Conservation (phyloP, 495 filamentous ascomycete species). For the Penicillium lividum region DNA sequence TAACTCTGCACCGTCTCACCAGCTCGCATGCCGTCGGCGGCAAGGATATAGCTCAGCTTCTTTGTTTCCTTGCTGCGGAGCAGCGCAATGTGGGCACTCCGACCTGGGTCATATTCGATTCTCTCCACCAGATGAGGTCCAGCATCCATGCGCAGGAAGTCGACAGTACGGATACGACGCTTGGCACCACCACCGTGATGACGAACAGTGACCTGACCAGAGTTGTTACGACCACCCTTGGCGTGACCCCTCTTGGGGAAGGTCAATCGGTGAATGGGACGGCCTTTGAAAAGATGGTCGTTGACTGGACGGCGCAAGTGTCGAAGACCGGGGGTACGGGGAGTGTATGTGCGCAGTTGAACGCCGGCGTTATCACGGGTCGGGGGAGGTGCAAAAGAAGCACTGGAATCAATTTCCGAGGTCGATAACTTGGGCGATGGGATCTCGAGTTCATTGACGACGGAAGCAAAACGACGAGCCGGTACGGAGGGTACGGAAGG, state of each 20-base stretch:
- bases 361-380: conserved; percentile 40
- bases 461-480: conserved; percentile 58
- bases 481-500: conserved; percentile 28
- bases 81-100: conserved; percentile 90
- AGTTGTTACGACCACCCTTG: conserved; percentile 90
- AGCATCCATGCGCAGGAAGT: conserved; percentile 73
- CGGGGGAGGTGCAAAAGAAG: conserved; percentile 47
- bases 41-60: conserved; percentile 78
- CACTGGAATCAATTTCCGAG: conserved; percentile 39
- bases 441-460: conserved; percentile 40
- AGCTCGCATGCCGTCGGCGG: conserved; percentile 87
- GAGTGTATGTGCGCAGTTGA: conserved; percentile 80
- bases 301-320: conserved; percentile 91
- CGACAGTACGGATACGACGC: conserved; percentile 84
- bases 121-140: conserved; percentile 86
- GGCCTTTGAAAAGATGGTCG: conserved; percentile 93
- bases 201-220: conserved; percentile 78
- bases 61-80: conserved; percentile 62
- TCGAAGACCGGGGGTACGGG: conserved; percentile 88
- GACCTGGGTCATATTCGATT: conserved; percentile 94
- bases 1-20: conserved; percentile 93
- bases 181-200: conserved; percentile 91
- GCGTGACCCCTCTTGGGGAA: conserved; percentile 86
- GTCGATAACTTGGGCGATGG: conserved; percentile 31
- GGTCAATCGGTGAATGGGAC: conserved; percentile 79